Conservation (phyloP, 208 protist genomes). For the Entamoeba dispar region DNA sequence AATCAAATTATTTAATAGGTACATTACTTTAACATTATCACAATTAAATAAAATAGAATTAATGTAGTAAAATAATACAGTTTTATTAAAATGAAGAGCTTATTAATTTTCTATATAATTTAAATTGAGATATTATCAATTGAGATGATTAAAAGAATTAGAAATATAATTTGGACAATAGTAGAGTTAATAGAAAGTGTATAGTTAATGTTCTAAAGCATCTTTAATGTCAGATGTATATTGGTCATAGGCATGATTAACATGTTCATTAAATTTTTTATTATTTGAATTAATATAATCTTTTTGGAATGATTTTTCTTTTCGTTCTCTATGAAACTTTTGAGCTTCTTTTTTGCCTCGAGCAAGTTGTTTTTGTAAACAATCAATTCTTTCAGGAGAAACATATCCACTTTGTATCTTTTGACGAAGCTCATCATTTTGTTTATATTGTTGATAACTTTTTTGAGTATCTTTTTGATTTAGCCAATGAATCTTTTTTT, state of each 20-base stretch:
- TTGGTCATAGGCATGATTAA: background rate
- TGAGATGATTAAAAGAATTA: too few species aligned
- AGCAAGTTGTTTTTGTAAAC: background rate
- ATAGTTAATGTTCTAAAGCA: background rate
- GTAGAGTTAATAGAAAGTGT: too few species aligned
- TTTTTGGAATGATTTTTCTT: background rate
- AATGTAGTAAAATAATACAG: too few species aligned
- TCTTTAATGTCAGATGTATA: background rate
- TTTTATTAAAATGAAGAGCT: too few species aligned
- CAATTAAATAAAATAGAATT: too few species aligned
- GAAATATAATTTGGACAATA: too few species aligned
- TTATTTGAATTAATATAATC: background rate
- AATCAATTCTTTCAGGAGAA: background rate
- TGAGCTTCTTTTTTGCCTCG: background rate
- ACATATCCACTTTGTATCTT: background rate
- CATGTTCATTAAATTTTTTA: background rate
- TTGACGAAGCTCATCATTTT: background rate
- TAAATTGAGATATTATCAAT: too few species aligned
- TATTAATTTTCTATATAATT: too few species aligned
- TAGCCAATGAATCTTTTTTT: background rate
- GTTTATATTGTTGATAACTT: background rate
- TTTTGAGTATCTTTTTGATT: background rate
- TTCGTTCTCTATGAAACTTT: background rate
- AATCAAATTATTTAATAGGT: too few species aligned
- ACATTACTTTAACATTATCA: too few species aligned